Percentiles rank a stretch among this genome's conserved stretches.
Evolutionary conservation across 1,284 basidiomycete genomes (phyloP).

Genomic region (Cerrena zonata): DNA sequence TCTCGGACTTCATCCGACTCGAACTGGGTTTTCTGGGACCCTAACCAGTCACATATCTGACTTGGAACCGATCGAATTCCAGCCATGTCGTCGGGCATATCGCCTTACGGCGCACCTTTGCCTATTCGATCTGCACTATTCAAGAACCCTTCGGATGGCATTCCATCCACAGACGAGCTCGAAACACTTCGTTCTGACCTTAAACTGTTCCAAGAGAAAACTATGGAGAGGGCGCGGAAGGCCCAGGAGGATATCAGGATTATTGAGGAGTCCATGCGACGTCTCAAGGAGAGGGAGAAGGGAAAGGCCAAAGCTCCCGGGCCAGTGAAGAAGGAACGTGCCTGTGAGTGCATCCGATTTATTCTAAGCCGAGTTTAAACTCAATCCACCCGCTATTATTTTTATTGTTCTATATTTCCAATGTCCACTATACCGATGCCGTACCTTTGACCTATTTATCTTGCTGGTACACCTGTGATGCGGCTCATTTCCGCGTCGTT

Average conservation of each 20-base stretch:
- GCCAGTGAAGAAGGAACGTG: constrained; percentile 64
- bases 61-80: neutral
- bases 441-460: neutral
- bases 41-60: neutral
- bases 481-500: neutral
- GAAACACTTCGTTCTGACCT: constrained; percentile 61
- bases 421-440: neutral
- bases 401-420: neutral
- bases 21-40: neutral
- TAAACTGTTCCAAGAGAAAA: constrained; percentile 44
- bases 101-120: constrained; percentile 39
- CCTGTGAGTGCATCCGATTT: constrained; percentile 47
- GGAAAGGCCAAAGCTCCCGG: constrained; percentile 65
- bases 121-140: constrained; percentile 50
- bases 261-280: constrained; percentile 63
- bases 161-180: constrained; percentile 70
- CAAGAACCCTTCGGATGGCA: constrained; percentile 53
- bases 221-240: constrained; percentile 58
- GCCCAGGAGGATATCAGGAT: constrained; percentile 62
- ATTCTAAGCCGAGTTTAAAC: constrained; percentile 7
- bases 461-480: constrained; percentile 4
- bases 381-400: constrained; percentile 1
- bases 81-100: constrained; percentile 42
- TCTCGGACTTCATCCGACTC: neutral
- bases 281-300: constrained; percentile 70